phyloP scores from a whole-genome alignment of 805 yeast genomes.

The Kuraishia borneana region DNA sequence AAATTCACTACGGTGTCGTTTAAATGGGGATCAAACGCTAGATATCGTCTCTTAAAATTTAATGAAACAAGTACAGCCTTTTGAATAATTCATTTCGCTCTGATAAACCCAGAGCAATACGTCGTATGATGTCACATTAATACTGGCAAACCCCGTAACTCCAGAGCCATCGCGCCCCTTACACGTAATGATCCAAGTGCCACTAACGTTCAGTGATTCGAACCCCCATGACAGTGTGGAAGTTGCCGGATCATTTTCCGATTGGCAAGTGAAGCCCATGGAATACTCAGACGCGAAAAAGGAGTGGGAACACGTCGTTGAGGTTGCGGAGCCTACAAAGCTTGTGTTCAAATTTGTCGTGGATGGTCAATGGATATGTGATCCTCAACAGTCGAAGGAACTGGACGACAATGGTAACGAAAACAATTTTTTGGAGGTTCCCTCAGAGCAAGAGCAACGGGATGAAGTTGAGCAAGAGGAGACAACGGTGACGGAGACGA shows the following conservation, averaged over 20 bases:
- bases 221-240: neutral
- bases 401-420: constrained; percentile 1
- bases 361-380: constrained; percentile 1
- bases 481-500: too few species aligned
- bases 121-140: too few species aligned
- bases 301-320: neutral
- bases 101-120: too few species aligned
- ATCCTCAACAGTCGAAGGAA: neutral
- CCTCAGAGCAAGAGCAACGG: neutral
- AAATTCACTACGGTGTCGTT: neutral
- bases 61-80: neutral
- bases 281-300: neutral
- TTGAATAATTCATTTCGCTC: too few species aligned
- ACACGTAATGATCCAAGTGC: too few species aligned
- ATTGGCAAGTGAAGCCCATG: constrained; percentile 1
- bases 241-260: constrained; percentile 2
- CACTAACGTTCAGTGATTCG: neutral
- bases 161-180: too few species aligned
- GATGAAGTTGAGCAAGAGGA: too few species aligned
- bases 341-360: constrained; percentile 1
- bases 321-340: neutral
- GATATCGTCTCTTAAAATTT: neutral
- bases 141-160: too few species aligned
- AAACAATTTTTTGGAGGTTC: constrained; percentile 1
- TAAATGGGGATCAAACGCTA: neutral